Base-by-base conservation (phyloP, 2,329 filamentous ascomycete species). In the Arthrocladium fulminans region DNA sequence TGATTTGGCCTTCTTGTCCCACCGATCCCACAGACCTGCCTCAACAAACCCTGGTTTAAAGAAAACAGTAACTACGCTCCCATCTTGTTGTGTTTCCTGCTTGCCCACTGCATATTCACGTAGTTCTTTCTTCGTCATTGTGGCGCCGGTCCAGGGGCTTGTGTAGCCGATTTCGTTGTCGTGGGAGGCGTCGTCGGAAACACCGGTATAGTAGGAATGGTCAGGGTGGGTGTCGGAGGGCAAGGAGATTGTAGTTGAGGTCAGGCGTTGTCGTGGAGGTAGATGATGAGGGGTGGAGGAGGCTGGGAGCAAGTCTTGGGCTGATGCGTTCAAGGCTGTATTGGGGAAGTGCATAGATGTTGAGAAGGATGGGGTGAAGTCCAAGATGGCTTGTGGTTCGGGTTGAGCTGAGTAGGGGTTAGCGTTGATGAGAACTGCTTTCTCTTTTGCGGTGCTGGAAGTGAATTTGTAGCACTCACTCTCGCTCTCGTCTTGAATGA, bases 11-110 rank as follows among this genome's bases (percentile, higher is more conserved):
- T n/a, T 24, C 20, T 43, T n/a, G 9, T 38, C 17, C 32, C 32
- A 41, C 27, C 30, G 19, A 5, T 17, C 39, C 49, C 53, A 54
- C 22, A 51, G 45, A 37, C 44, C 40, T 2, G 4, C 29, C 27
- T 52, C 50, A 17, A 57, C 37, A 45, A 54, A 57, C 2, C 47
- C 41, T 10, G 53, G 53, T 24, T 41, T 45, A 41, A 57, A 57
- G 45, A 46, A 53, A 4, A 53, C 52, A 12, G n/a, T 54, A 25
- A 47, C 52, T 9, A 52, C 52, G 24, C 45, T 47, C 15, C 46
- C 49, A 25, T 54, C 44, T 20, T 24, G 19, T 23, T 29, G 32
- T n/a, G 23, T n/a, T 24, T 47, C 20, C n/a, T 27, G 19, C 34
- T 39, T 47, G 7, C 44, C 44, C 15, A 9, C 15, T 4, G 13